Evolutionary conservation across 805 yeast genomes (phyloP).

Genomic region (Lipomyces oligophaga): DNA sequence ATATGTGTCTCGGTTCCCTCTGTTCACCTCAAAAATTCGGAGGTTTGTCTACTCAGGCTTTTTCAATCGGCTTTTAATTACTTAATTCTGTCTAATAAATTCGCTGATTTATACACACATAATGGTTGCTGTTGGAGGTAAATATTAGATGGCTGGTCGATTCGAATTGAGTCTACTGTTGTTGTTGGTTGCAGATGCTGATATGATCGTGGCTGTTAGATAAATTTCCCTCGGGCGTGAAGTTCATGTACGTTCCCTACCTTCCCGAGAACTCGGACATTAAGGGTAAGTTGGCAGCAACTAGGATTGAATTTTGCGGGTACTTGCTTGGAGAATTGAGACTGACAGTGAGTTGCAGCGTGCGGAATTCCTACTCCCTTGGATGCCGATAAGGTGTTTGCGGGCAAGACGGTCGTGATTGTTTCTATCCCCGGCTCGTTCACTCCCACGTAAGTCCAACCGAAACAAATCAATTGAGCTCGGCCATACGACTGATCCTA

Average conservation of each 20-base stretch:
- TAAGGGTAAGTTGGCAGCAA: conserved; percentile 12
- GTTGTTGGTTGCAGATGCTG: background rate
- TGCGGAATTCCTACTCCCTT: conserved; percentile 42
- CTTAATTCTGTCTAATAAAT: too few relatives aligned
- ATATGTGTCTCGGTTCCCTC: too few relatives aligned
- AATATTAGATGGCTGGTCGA: background rate
- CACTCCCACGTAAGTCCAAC: conserved; percentile 55
- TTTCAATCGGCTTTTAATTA: too few relatives aligned
- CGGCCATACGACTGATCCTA: background rate
- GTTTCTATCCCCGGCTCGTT: conserved; percentile 81
- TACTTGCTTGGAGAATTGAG: background rate
- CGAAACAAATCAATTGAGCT: background rate
- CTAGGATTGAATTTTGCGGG: background rate
- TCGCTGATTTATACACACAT: background rate
- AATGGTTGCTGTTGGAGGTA: conserved; percentile 15
- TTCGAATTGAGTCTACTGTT: background rate
- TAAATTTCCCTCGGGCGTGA: conserved; percentile 37
- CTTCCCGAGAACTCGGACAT: conserved; percentile 34
- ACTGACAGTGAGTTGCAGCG: conserved; percentile 23
- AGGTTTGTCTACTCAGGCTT: too few relatives aligned
- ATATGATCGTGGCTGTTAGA: conserved; percentile 8
- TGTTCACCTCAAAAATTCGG: too few relatives aligned
- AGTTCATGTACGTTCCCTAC: conserved; percentile 38
- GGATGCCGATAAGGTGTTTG: conserved; percentile 38
- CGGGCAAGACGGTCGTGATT: conserved; percentile 55